Evolutionary conservation across 202 grass and related monocot genomes (phyloP), one percentile per base, ranked within the genome.

Genomic region (Zizania palustris): DNA sequence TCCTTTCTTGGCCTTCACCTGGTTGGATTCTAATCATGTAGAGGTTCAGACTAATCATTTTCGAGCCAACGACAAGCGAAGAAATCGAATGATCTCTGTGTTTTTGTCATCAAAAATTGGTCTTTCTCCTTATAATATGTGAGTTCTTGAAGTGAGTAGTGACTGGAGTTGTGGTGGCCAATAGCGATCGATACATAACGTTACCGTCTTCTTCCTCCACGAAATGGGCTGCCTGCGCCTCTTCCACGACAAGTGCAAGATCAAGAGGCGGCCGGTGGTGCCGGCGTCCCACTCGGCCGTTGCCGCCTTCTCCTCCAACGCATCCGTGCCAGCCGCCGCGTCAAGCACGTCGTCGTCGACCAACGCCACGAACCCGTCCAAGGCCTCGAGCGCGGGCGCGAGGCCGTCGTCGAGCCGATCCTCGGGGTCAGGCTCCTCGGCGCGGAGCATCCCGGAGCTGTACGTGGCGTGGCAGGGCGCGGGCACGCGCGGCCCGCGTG

Each of bases 361-460:
- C 22, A 80, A 61, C 8, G 54, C 42, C 22, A 74, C 53, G 45
- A 81, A 57, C 73, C 10, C 40, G 19, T 82, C 78, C 14, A 78
- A 66, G 58, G n/a, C 48, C 22, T 56, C 35, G 43, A 44, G 16
- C 39, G 62, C 63, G 45, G 45, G 34, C 42, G 55, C 63, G 72
- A 41, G 54, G 81, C 54, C 65, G 67, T 61, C 65, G 48, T 60
- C 44, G 6, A 87, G 80, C 80, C 55, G 63, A 37, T 83, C 85
- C 10, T 78, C 46, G 0, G 45, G 42, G 11, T 84, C 82, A 13
- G 67, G 39, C 16, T 79, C 81, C 21, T 72, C 81, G 14, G 37
- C 66, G 22, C 71, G 62, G 50, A 86, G 87, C 77, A 75, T 83
- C 53, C 71, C 80, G 35, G 84, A 86, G 59, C 63, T 84, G 75